Evolutionary conservation across 1,284 basidiomycete genomes (phyloP), one percentile per base, ranked within the genome.

Genomic region (Marasmius sp.): DNA sequence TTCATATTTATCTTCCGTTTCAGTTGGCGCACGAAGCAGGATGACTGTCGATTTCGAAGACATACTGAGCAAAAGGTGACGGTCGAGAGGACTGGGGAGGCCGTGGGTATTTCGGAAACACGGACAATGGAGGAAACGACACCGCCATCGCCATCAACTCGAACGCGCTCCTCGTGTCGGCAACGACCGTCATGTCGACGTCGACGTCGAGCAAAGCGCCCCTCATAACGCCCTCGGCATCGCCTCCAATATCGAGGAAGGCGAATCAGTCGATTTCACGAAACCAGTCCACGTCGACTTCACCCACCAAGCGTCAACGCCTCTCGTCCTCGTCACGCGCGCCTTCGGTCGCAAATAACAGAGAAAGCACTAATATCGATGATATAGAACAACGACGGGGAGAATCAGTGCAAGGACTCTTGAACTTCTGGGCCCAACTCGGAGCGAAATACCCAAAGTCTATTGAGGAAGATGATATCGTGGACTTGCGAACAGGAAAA

Each of bases 401-500:
- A 57, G 85, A 81, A 6, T 86, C 87, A 2, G 78, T 80, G 5
- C 73, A 77, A 66, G 84, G 86, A 6, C 76, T 92, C 41, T 73
- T 85, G 37, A 80, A 84, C 65, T 75, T 83, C 18, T 92, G 91
- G 90, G 78, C 82, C 18, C 78, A 82, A 47, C 81, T 92, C 11
- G 88, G 82, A 3, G 84, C 86, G 50, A 82, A 87, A 48, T 89
- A 91, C 70, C 80, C 81, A 41, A 80, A 83, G 56, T 78, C 80
- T 45, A 74, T 91, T 34, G 88, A 91, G 65, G 85, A 92, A 67
- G 90, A 92, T 71, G 91, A 92, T 69, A 87, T 92, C 55, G 79
- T 92, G 39, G 87, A 92, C 69, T 73, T 92, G 2, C 74, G 77
- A 54, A 84, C 84, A 8, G 81, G 79, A 20, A 71, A 81, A 59